phyloP scores from a whole-genome alignment of 306 rosid species.

The Cicer pinnatifidum region DNA sequence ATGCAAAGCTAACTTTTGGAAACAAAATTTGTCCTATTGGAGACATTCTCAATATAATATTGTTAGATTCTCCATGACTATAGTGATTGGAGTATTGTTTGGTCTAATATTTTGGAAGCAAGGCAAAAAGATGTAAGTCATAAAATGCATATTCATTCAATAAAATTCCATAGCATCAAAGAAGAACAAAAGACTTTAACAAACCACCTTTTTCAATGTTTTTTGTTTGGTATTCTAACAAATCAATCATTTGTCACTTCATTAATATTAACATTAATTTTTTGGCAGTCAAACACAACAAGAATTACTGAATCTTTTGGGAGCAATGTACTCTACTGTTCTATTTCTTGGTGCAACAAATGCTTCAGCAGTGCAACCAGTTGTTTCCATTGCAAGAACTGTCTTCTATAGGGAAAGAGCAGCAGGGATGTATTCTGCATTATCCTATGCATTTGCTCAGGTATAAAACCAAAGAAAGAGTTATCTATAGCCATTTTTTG shows the following conservation, averaged over 20 bases:
- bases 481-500: no score
- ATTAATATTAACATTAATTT: neutral
- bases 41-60: constrained; percentile 61
- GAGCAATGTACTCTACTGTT: constrained; percentile 65
- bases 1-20: constrained; percentile 63
- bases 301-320: constrained; percentile 60
- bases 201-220: no score
- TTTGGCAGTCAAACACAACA: constrained; percentile 41
- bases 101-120: constrained; percentile 67
- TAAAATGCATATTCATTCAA: neutral
- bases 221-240: no score
- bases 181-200: no score
- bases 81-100: constrained; percentile 50
- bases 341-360: constrained; percentile 42
- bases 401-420: constrained; percentile 79
- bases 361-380: constrained; percentile 56
- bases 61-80: constrained; percentile 56
- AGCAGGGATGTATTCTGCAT: constrained; percentile 54
- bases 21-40: constrained; percentile 72
- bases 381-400: constrained; percentile 62
- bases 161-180: neutral
- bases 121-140: constrained; percentile 55
- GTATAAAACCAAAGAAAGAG: constrained; percentile 15
- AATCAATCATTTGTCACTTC: neutral
- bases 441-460: constrained; percentile 52